Evolutionary conservation across 2,329 filamentous ascomycete genomes (phyloP).

Genomic region (Rutstroemia sp.): DNA sequence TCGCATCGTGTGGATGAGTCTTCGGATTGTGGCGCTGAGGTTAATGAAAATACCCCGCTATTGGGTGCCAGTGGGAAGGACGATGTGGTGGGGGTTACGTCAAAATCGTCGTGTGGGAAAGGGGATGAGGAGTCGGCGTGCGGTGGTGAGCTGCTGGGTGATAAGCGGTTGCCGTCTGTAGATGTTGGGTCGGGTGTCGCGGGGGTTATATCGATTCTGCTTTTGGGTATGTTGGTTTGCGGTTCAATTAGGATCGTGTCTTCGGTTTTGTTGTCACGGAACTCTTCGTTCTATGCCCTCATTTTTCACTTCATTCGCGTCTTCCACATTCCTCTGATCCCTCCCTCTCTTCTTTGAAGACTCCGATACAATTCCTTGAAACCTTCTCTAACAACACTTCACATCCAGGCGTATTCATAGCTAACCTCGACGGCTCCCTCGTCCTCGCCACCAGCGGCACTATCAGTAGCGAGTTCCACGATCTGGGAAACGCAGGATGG

Average conservation of each 20-base stretch:
- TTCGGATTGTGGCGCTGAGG: neutral
- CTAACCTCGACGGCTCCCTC: slow-evolving; percentile 54
- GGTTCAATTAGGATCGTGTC: neutral
- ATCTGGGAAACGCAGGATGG: slow-evolving; percentile 51
- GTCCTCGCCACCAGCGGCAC: slow-evolving; percentile 56
- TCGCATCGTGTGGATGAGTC: neutral
- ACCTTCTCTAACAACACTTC: neutral
- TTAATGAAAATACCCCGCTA: neutral
- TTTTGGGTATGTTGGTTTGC: slow-evolving; percentile 9
- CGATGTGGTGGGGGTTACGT: neutral
- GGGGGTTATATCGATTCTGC: slow-evolving; percentile 16
- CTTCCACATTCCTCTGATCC: neutral
- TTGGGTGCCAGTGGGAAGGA: neutral
- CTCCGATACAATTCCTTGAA: too few relatives aligned
- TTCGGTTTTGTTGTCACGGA: neutral
- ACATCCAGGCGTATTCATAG: slow-evolving; percentile 51
- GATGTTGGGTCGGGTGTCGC: slow-evolving; percentile 8
- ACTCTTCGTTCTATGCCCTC: neutral
- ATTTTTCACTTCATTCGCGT: neutral
- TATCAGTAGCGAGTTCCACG: slow-evolving; percentile 53
- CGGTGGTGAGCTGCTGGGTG: neutral
- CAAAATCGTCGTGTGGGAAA: neutral
- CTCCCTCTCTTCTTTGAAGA: too few relatives aligned
- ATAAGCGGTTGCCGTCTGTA: neutral
- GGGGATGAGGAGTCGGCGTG: neutral